Conservation (phyloP, 495 filamentous ascomycete genomes). For the Penicillium coffeae region DNA sequence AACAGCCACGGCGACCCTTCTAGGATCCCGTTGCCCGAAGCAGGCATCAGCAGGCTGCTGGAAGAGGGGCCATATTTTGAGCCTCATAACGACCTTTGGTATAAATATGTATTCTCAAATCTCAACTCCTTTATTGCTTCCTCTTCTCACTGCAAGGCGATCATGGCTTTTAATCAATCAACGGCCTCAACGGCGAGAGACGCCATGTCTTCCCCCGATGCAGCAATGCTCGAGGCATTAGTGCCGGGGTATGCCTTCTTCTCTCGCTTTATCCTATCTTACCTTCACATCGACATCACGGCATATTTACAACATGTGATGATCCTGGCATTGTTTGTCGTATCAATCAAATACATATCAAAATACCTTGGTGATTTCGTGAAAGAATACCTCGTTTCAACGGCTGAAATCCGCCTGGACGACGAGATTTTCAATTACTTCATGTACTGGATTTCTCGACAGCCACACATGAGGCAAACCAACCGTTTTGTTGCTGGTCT, state of each 20-base stretch:
- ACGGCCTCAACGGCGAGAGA: slow-evolving; percentile 18
- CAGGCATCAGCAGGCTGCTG: too few species aligned
- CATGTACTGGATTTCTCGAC: slow-evolving; percentile 65
- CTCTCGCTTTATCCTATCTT: slow-evolving; percentile 53
- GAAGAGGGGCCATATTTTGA: too few species aligned
- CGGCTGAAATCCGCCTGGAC: slow-evolving; percentile 60
- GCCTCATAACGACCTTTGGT: background rate
- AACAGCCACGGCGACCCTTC: too few species aligned
- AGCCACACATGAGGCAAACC: slow-evolving; percentile 52
- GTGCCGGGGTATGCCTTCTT: slow-evolving; percentile 70
- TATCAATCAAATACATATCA: slow-evolving; percentile 48
- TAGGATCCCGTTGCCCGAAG: too few species aligned
- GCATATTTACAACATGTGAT: slow-evolving; percentile 64
- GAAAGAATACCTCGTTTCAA: slow-evolving; percentile 40
- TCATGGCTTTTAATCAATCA: slow-evolving; percentile 23
- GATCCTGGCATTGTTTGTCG: slow-evolving; percentile 44
- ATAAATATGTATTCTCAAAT: background rate
- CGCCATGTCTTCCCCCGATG: slow-evolving; percentile 21
- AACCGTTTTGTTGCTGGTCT: slow-evolving; percentile 61
- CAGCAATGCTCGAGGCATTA: slow-evolving; percentile 63
- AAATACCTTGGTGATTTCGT: slow-evolving; percentile 34
- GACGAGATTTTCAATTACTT: slow-evolving; percentile 68
- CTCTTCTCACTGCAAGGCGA: background rate
- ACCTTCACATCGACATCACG: slow-evolving; percentile 66
- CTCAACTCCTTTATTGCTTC: background rate